phyloP scores from a whole-genome alignment of 148 eudicot species.

The Amaranthus palmeri region DNA sequence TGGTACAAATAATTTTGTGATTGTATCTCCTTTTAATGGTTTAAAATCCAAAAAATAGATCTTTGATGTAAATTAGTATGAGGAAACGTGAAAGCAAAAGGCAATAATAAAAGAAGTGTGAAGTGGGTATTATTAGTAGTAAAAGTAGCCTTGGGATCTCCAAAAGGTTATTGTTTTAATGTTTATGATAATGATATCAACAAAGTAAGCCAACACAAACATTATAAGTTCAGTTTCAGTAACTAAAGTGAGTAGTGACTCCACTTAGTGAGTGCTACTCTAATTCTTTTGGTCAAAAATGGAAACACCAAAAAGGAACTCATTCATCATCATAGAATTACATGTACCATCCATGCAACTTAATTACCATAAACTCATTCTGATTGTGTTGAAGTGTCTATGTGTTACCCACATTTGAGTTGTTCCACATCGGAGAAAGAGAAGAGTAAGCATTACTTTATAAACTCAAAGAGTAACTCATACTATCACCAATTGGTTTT shows the following conservation, averaged over 20 bases:
- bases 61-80: background rate
- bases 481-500: too few species aligned
- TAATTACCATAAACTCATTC: too few species aligned
- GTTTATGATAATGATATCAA: slow-evolving; percentile 8
- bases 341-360: too few species aligned
- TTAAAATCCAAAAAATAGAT: slow-evolving; percentile 9
- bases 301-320: background rate
- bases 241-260: background rate
- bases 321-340: background rate
- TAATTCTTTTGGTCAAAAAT: background rate
- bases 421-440: too few species aligned
- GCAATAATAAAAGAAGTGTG: too few species aligned
- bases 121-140: background rate
- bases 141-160: slow-evolving; percentile 29
- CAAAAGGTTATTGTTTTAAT: slow-evolving; percentile 9
- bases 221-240: background rate
- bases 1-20: too few species aligned
- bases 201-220: background rate
- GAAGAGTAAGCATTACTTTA: too few species aligned
- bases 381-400: too few species aligned
- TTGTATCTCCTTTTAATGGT: background rate
- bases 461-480: too few species aligned
- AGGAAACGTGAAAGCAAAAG: slow-evolving; percentile 16
- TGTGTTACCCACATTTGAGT: too few species aligned
- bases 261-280: background rate